These are phyloP conservation scores for Sonneratia alba DNA, from an alignment of 345 rosid genomes.

Conservation along the genomic window DNA sequence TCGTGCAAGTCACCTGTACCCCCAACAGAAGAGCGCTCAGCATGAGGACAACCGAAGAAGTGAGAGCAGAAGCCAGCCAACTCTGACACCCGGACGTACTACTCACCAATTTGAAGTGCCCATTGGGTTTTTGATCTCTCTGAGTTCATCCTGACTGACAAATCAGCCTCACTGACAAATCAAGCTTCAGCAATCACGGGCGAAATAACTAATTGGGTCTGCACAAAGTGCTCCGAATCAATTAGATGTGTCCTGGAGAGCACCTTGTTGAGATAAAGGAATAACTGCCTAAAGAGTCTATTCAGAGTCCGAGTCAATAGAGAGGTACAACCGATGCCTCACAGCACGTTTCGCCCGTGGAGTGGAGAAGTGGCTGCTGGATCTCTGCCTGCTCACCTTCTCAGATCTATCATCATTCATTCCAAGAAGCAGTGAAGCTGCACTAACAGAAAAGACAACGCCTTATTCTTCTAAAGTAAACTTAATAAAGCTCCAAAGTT, in stretches of 20 bases:
- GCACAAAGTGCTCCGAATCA: neutral
- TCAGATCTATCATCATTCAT: slow-evolving; percentile 61
- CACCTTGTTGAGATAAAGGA: neutral
- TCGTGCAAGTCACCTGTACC: slow-evolving; percentile 13
- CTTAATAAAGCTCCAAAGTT: neutral
- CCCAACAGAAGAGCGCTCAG: slow-evolving; percentile 8
- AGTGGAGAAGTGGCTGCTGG: slow-evolving; percentile 61
- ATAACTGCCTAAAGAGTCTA: slow-evolving; percentile 18
- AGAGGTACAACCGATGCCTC: slow-evolving; percentile 60
- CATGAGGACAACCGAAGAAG: slow-evolving; percentile 8
- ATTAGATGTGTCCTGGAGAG: neutral
- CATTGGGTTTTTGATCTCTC: neutral
- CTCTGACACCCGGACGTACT: neutral
- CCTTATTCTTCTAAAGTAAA: neutral
- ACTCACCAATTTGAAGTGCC: slow-evolving; percentile 7
- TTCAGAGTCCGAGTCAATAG: slow-evolving; percentile 75
- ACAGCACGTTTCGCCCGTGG: slow-evolving; percentile 89
- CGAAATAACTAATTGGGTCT: neutral
- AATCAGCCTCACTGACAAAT: neutral
- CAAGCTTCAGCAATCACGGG: neutral
- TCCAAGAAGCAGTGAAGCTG: slow-evolving; percentile 77
- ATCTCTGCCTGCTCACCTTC: slow-evolving; percentile 59
- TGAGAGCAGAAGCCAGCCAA: neutral
- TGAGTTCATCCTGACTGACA: neutral
- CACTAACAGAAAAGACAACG: slow-evolving; percentile 13